Evolutionary conservation across 768 basidiomycete species (phyloP).

Genomic region (Kwoniella dendrophila): DNA sequence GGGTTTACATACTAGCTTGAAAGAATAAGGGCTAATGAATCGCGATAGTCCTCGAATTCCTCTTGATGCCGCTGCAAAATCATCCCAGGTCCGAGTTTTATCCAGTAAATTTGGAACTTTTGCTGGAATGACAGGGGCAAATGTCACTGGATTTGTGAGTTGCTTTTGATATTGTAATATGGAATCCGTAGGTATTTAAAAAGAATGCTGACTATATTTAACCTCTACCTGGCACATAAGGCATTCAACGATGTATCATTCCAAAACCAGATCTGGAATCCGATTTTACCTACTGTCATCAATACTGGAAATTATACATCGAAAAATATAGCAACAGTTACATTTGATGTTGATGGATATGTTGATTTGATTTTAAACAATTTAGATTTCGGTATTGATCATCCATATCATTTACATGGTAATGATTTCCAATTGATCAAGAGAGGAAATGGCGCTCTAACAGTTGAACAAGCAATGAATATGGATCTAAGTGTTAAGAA

Average conservation of each 20-base stretch:
- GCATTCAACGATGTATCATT: slow-evolving; percentile 33
- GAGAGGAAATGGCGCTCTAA: slow-evolving; percentile 30
- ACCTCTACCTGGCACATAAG: slow-evolving; percentile 8
- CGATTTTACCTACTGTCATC: slow-evolving; percentile 26
- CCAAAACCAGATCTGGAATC: slow-evolving; percentile 34
- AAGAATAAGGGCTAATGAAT: not conserved
- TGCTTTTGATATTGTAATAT: not conserved
- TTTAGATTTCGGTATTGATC: slow-evolving; percentile 28
- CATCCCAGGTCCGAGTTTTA: slow-evolving; percentile 19
- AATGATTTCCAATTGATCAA: slow-evolving; percentile 32
- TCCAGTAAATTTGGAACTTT: slow-evolving; percentile 26
- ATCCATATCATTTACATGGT: slow-evolving; percentile 42
- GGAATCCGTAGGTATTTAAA: not conserved
- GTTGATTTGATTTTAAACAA: slow-evolving; percentile 41
- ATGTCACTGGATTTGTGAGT: slow-evolving; percentile 33
- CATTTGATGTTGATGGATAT: slow-evolving; percentile 21
- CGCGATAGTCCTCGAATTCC: slow-evolving; percentile 23
- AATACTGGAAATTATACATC: slow-evolving; percentile 12
- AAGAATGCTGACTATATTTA: not conserved
- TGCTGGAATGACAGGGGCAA: slow-evolving; percentile 15
- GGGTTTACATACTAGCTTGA: slow-evolving; percentile 1
- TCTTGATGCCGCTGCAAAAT: slow-evolving; percentile 13
- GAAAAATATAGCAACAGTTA: slow-evolving; percentile 20
- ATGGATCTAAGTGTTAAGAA: slow-evolving; percentile 5
- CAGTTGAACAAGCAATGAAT: slow-evolving; percentile 8